Evolutionary conservation across 2,329 filamentous ascomycete species (phyloP).

Genomic region (Immersiporthe knoxdaviesiana): DNA sequence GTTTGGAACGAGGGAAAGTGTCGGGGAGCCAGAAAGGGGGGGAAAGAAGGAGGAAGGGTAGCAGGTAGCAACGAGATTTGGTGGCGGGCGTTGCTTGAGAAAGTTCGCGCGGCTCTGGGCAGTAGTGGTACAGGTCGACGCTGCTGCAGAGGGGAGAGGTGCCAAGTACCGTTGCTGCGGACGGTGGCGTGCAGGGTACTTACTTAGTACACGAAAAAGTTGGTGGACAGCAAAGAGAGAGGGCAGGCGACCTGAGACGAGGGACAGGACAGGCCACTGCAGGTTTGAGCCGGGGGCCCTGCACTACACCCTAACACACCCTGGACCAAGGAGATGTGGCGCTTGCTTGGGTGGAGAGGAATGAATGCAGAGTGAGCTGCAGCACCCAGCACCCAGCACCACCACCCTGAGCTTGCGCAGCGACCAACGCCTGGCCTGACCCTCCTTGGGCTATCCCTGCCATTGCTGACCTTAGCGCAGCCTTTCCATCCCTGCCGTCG

Average conservation of each 20-base stretch:
- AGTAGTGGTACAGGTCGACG: background rate
- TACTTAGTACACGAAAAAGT: too few species aligned
- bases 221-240: background rate
- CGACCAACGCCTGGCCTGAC: background rate
- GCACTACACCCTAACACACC: background rate
- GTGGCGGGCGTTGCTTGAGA: slow-evolving; percentile 8
- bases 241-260: slow-evolving; percentile 10
- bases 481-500: background rate
- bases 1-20: slow-evolving; percentile 8
- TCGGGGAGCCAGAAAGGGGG: slow-evolving; percentile 11
- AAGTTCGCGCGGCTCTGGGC: slow-evolving; percentile 5
- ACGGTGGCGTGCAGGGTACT: background rate
- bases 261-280: background rate
- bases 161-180: background rate
- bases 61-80: slow-evolving; percentile 3
- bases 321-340: background rate
- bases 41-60: background rate
- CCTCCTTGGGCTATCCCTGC: slow-evolving; percentile 5
- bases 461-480: background rate
- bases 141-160: background rate
- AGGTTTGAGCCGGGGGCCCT: background rate
- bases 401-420: background rate
- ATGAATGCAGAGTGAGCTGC: slow-evolving; percentile 10
- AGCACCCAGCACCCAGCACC: slow-evolving; percentile 1
- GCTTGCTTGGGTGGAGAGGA: background rate